Percentiles rank a stretch among this genome's conserved stretches.
Evolutionary conservation across 805 yeast species (phyloP).

Genomic region (Suhomyces faveliae): DNA sequence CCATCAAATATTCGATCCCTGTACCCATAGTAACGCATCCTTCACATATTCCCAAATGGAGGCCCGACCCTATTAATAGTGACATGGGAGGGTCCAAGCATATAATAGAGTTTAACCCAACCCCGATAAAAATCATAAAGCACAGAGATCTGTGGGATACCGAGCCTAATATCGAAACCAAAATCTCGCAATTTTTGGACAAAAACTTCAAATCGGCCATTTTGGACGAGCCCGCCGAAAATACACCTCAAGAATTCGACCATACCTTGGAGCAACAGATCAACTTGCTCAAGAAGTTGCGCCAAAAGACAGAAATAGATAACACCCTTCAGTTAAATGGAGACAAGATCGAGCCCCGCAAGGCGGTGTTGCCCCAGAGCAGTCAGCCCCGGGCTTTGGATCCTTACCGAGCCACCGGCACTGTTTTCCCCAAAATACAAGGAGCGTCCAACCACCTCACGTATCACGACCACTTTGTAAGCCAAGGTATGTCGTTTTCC

Average conservation of each 20-base stretch:
- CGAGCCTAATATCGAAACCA: conserved; percentile 28
- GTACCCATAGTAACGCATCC: conserved; percentile 42
- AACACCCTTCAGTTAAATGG: conserved; percentile 41
- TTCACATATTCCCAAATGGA: conserved; percentile 44
- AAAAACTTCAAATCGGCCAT: conserved; percentile 34
- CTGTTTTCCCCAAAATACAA: conserved; percentile 42
- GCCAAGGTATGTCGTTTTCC: conserved; percentile 73
- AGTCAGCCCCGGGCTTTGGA: conserved; percentile 41
- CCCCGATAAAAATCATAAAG: conserved; percentile 25
- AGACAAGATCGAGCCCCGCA: conserved; percentile 49
- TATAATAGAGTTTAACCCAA: conserved; percentile 27
- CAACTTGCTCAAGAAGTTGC: conserved; percentile 46
- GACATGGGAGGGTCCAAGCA: conserved; percentile 16
- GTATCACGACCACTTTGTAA: conserved; percentile 68
- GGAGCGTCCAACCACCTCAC: conserved; percentile 45
- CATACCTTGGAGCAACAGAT: conserved; percentile 54
- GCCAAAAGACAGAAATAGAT: conserved; percentile 36
- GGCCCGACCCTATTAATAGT: conserved; percentile 24
- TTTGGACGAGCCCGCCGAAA: conserved; percentile 38
- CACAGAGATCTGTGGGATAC: conserved; percentile 12
- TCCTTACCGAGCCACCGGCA: conserved; percentile 45
- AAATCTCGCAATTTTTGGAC: conserved; percentile 26
- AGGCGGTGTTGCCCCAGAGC: conserved; percentile 44
- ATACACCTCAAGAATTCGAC: conserved; percentile 56
- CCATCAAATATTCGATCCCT: conserved; percentile 32